phyloP scores from a whole-genome alignment of 1,139 yeast species.

The Magnusiomyces fungicola region DNA sequence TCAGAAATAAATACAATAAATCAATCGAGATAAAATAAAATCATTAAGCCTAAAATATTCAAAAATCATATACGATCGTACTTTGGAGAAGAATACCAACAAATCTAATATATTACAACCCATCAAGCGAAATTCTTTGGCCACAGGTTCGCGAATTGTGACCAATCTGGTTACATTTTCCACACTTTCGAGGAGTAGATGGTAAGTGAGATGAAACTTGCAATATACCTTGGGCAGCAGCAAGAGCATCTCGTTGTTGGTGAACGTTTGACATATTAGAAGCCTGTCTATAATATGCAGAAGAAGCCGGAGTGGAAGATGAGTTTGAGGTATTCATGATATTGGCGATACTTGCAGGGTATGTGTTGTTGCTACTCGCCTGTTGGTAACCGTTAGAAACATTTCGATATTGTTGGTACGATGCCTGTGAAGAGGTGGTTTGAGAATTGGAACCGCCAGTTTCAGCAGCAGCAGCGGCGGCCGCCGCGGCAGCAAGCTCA shows the following conservation, averaged over 20 bases:
- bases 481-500: constrained; percentile 6
- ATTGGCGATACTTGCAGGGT: constrained; percentile 1
- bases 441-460: neutral
- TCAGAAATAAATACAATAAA: too few species aligned
- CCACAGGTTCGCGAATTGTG: constrained; percentile 16
- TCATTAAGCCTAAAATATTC: neutral
- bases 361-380: neutral
- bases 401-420: too few species aligned
- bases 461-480: constrained; percentile 4
- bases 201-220: neutral
- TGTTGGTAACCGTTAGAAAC: too few species aligned
- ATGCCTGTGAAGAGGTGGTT: too few species aligned
- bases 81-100: neutral
- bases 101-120: too few species aligned
- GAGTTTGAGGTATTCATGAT: neutral
- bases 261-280: too few species aligned
- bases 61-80: too few species aligned
- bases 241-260: neutral
- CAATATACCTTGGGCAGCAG: neutral
- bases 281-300: too few species aligned
- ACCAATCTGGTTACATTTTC: constrained; percentile 16
- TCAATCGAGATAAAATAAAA: neutral
- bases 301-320: too few species aligned
- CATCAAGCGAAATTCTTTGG: constrained; percentile 13
- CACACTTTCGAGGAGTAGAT: constrained; percentile 12